A percentile compares a stretch with the other conserved stretches of the same genome.
These are phyloP conservation scores for Phytophthora chlamydospora DNA, from an alignment of 352 stramenopile genomes.

Conservation along the genomic window DNA sequence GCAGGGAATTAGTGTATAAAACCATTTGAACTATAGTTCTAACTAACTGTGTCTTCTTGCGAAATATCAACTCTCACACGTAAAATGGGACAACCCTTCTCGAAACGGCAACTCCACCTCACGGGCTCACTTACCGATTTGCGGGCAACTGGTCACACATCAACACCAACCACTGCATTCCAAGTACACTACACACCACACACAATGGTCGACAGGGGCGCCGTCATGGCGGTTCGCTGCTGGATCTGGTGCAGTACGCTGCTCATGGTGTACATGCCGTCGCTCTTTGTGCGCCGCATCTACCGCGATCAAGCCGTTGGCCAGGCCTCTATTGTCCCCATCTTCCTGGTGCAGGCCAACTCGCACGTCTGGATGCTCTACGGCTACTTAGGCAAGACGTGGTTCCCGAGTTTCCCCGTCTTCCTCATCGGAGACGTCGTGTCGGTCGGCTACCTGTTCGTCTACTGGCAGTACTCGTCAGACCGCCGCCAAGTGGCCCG, in stretches of 20 bases:
- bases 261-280: conserved; percentile 39
- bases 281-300: conserved; percentile 33
- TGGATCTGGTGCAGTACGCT: conserved; percentile 41
- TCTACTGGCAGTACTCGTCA: conserved; percentile 35
- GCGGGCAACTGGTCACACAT: background rate
- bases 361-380: conserved; percentile 46
- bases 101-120: conserved; percentile 3
- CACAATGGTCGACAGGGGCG: conserved; percentile 18
- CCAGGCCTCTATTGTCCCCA: conserved; percentile 29
- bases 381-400: conserved; percentile 32
- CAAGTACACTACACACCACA: conserved; percentile 3
- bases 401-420: conserved; percentile 46
- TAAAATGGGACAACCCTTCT: background rate
- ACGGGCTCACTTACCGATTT: conserved; percentile 27
- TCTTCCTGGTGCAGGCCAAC: conserved; percentile 33
- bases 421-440: conserved; percentile 45
- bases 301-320: conserved; percentile 28
- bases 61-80: background rate
- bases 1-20: background rate
- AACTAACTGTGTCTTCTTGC: background rate
- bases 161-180: background rate
- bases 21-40: background rate
- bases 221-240: conserved; percentile 30
- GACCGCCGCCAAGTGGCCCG: conserved; percentile 25
- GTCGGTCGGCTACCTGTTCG: conserved; percentile 32